Conservation (phyloP, 2,329 filamentous ascomycete genomes). For the Xylariaceae sp. region DNA sequence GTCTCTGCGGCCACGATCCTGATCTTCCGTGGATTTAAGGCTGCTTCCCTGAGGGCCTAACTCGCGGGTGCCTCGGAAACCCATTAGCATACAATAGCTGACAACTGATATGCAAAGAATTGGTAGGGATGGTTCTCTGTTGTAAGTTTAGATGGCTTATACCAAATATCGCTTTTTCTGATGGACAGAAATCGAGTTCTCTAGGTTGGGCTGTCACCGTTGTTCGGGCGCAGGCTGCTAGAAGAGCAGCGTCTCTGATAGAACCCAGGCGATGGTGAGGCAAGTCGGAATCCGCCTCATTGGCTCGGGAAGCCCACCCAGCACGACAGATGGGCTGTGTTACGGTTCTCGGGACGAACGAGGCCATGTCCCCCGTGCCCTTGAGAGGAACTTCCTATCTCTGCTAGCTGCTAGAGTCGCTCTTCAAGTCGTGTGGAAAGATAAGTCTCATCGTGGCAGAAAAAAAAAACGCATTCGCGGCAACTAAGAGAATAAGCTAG, state of each 20-base stretch:
- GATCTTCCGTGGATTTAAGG: not conserved
- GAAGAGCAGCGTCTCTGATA: not conserved
- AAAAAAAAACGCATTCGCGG: too few relatives aligned
- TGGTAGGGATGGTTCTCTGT: not conserved
- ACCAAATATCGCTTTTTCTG: not conserved
- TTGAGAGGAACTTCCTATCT: not conserved
- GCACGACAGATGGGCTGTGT: not conserved
- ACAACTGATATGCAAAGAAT: too few relatives aligned
- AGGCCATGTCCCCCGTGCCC: not conserved
- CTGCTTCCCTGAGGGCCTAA: not conserved
- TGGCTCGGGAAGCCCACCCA: not conserved
- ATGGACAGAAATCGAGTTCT: constrained; percentile 1
- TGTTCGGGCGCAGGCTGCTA: not conserved
- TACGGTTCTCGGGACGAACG: not conserved
- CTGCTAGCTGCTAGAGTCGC: not conserved
- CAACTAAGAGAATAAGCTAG: too few relatives aligned
- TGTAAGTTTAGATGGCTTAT: constrained; percentile 2
- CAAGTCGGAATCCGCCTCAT: not conserved
- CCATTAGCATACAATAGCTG: too few relatives aligned
- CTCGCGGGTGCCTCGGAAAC: too few relatives aligned
- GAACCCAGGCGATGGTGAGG: not conserved
- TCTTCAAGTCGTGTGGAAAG: too few relatives aligned
- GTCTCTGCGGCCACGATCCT: not conserved
- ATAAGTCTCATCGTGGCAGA: too few relatives aligned
- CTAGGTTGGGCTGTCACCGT: not conserved